These are phyloP conservation scores for Amanita exitialis DNA, from an alignment of 768 basidiomycete species.

Conservation along the genomic window DNA sequence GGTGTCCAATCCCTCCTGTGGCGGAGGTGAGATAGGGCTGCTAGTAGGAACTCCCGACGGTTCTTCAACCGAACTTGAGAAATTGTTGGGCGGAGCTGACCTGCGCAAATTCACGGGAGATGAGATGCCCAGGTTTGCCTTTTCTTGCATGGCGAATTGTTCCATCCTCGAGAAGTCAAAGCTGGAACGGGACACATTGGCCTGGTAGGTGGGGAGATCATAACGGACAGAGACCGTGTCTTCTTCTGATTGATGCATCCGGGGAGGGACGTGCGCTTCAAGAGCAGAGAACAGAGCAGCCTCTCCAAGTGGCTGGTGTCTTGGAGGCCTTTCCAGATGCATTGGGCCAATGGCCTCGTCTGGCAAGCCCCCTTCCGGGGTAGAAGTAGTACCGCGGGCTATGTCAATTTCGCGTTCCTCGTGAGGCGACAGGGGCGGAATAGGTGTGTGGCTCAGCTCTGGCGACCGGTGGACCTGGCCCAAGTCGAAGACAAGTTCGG, in stretches of 20 bases:
- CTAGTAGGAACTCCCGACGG: background rate
- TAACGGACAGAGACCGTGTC: slow-evolving; percentile 25
- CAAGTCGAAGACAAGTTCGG: slow-evolving; percentile 19
- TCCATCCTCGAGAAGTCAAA: slow-evolving; percentile 78
- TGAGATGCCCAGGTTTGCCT: slow-evolving; percentile 47
- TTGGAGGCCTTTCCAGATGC: slow-evolving; percentile 8
- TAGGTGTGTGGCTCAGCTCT: slow-evolving; percentile 19
- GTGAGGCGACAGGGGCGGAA: slow-evolving; percentile 33
- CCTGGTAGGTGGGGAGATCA: slow-evolving; percentile 63
- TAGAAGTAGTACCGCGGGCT: slow-evolving; percentile 19
- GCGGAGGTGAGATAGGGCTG: background rate
- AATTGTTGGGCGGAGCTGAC: background rate
- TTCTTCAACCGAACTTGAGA: slow-evolving; percentile 2
- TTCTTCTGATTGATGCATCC: slow-evolving; percentile 24
- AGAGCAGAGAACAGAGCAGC: slow-evolving; percentile 4
- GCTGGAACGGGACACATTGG: slow-evolving; percentile 39
- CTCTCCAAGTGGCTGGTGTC: background rate
- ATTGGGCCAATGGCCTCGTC: slow-evolving; percentile 11
- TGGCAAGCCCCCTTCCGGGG: background rate
- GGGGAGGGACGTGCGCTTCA: slow-evolving; percentile 19
- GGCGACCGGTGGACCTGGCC: slow-evolving; percentile 11
- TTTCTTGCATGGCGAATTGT: slow-evolving; percentile 63
- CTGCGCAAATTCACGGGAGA: slow-evolving; percentile 22
- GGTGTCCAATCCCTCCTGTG: background rate
- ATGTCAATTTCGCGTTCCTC: slow-evolving; percentile 39